Base-by-base conservation (phyloP, 768 basidiomycete species). In the Pseudohyphozyma bogoriensis region DNA sequence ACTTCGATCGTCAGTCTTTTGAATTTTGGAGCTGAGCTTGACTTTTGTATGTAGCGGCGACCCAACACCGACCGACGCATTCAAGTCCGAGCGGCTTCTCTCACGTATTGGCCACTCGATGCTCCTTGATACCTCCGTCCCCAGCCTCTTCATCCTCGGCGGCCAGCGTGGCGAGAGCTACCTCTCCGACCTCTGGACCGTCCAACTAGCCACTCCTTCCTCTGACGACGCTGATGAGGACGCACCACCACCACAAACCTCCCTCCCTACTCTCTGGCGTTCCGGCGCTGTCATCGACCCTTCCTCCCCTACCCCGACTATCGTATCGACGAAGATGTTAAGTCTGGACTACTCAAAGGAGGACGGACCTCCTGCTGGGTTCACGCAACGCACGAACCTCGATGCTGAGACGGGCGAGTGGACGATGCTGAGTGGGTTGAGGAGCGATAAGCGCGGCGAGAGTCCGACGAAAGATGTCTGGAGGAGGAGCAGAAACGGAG, bases 61-160 rank as follows among this genome's bases (percentile, higher is more conserved):
- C 52, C 65, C 65, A 0, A 24, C 57, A 11, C 44, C 57, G 15
- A 29, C 39, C 28, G 53, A 54, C 53, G 15, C 40, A 2, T 46
- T 50, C 36, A 32, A 35, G 12, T n/a, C 56, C 5, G 55, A 60
- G 11, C 55, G 68, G 7, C 58, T 70, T 6, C 58, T 68, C 18
- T 63, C 66, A 2, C 65, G 69, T 2, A 62, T 60, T 3, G 68
- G 69, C 10, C 68, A 69, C 51, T 61, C 65, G 26, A 63, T 70
- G 51, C 42, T 64, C 4, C 55, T 63, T 46, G 67, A 70, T 50
- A 6, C 57, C 10, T 4, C 18, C 31, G 12, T 35, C 12, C 53
- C 57, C 26, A 51, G 53, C n/a, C 57, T 70, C 10, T 62, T 65
- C 42, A 39, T 70, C 45, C 49, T 64, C 26, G 51, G 47, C 15